Evolutionary conservation across 2,329 filamentous ascomycete species (phyloP).

Genomic region (Talaromyces sp.): DNA sequence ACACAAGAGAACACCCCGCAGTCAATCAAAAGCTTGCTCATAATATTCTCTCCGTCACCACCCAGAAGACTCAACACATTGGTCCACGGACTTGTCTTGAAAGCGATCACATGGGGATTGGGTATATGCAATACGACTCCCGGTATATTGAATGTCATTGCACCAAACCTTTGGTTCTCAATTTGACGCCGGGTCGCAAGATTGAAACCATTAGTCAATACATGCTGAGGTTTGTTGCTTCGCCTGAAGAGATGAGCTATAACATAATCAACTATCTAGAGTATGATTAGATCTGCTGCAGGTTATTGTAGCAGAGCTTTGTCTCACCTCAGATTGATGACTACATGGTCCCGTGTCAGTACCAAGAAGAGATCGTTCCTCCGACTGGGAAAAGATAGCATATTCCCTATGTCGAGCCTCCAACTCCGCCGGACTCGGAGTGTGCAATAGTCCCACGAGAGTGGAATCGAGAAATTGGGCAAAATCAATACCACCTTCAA

Average conservation of each 20-base stretch:
- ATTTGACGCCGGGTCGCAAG: constrained; percentile 38
- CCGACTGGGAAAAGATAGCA: constrained; percentile 61
- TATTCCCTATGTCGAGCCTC: constrained; percentile 53
- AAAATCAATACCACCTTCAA: constrained; percentile 32
- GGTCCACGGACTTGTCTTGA: constrained; percentile 73
- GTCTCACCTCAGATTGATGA: constrained; percentile 55
- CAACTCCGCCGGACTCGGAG: constrained; percentile 29
- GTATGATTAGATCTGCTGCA: not conserved
- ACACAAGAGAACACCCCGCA: constrained; percentile 71
- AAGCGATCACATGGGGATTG: constrained; percentile 65
- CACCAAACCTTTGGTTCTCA: constrained; percentile 29
- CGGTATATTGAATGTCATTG: constrained; percentile 53
- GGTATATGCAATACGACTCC: constrained; percentile 62
- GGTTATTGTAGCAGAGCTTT: constrained; percentile 34
- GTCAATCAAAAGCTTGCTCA: constrained; percentile 72
- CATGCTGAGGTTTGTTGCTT: constrained; percentile 60
- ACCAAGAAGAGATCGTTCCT: constrained; percentile 38
- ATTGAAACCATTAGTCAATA: constrained; percentile 81
- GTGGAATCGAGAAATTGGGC: constrained; percentile 64
- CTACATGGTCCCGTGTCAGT: constrained; percentile 43
- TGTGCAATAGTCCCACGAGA: constrained; percentile 57
- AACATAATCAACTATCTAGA: constrained; percentile 66
- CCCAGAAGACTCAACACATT: constrained; percentile 72
- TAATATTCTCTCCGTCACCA: constrained; percentile 68
- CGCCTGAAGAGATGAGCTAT: constrained; percentile 70